Evolutionary conservation across 1,284 basidiomycete genomes (phyloP).

Genomic region (Rhodotorula sp.): DNA sequence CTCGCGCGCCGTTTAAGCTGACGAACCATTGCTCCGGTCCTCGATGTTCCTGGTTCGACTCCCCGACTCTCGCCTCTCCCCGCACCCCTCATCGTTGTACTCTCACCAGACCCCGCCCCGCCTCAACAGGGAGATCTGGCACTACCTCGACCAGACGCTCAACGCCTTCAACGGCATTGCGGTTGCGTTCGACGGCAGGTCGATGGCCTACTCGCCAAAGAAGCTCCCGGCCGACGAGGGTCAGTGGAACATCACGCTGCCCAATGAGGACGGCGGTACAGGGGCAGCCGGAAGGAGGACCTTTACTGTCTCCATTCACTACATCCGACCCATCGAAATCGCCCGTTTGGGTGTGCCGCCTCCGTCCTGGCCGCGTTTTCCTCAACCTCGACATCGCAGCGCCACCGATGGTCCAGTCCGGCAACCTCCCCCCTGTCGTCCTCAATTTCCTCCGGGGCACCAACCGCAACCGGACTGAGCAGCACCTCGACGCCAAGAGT

Average conservation of each 20-base stretch:
- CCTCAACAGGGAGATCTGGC: conserved; percentile 12
- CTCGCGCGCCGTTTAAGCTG: no score
- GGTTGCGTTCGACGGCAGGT: conserved; percentile 15
- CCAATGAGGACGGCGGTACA: conserved; percentile 13
- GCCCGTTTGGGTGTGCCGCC: conserved; percentile 4
- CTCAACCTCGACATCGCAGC: conserved; percentile 16
- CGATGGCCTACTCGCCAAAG: conserved; percentile 18
- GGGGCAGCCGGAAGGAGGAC: neutral
- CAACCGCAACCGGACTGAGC: neutral
- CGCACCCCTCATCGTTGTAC: no score
- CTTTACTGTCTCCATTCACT: conserved; percentile 16
- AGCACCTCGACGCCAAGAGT: neutral
- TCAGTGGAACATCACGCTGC: conserved; percentile 11
- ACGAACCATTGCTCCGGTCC: no score
- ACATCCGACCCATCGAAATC: conserved; percentile 22
- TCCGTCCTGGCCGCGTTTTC: conserved; percentile 1
- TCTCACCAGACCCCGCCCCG: neutral
- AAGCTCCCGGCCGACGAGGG: conserved; percentile 16
- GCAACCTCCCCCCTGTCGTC: neutral
- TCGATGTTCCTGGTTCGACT: no score
- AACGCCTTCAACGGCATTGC: conserved; percentile 2
- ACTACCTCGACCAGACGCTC: neutral
- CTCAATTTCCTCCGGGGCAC: conserved; percentile 5
- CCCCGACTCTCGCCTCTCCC: no score
- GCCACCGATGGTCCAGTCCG: conserved; percentile 2